phyloP scores from a whole-genome alignment of 169 alveolate genomes.

The Eimeria maxima region DNA sequence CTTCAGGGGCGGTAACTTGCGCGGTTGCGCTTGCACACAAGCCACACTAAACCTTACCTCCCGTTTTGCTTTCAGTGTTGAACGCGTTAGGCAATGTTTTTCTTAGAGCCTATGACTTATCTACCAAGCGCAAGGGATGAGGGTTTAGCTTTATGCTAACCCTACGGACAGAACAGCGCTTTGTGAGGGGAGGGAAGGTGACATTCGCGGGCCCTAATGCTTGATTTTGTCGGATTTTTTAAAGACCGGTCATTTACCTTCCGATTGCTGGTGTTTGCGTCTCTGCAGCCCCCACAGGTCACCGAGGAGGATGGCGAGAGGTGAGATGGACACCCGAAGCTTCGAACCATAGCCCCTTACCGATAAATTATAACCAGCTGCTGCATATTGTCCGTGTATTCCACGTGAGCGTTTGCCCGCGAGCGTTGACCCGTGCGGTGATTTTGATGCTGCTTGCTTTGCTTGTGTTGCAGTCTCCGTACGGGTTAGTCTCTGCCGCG shows the following conservation, averaged over 20 bases:
- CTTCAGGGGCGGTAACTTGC: not conserved
- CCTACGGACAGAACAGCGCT: not conserved
- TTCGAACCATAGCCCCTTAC: not conserved
- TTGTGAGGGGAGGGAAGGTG: not conserved
- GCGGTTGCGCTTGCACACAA: not conserved
- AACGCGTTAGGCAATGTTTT: not conserved
- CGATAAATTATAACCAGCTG: not conserved
- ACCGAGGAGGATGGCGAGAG: slow-evolving; percentile 72
- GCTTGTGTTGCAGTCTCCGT: slow-evolving; percentile 55
- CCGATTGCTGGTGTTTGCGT: not conserved
- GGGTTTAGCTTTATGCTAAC: not conserved
- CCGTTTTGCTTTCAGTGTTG: not conserved
- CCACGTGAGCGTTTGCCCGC: too few species aligned
- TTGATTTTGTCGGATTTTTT: not conserved
- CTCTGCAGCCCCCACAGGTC: slow-evolving; percentile 52
- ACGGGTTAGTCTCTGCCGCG: slow-evolving; percentile 27
- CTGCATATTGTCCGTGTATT: not conserved
- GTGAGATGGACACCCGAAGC: not conserved
- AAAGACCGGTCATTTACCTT: not conserved
- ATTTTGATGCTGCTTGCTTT: not conserved
- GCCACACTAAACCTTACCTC: not conserved
- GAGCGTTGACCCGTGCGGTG: not conserved
- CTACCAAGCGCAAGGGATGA: not conserved
- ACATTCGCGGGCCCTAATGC: not conserved
- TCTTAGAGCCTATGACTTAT: not conserved